These are phyloP conservation scores for Stachybotrys chartarum DNA, from an alignment of 2,329 filamentous ascomycete species.

Conservation along the genomic window DNA sequence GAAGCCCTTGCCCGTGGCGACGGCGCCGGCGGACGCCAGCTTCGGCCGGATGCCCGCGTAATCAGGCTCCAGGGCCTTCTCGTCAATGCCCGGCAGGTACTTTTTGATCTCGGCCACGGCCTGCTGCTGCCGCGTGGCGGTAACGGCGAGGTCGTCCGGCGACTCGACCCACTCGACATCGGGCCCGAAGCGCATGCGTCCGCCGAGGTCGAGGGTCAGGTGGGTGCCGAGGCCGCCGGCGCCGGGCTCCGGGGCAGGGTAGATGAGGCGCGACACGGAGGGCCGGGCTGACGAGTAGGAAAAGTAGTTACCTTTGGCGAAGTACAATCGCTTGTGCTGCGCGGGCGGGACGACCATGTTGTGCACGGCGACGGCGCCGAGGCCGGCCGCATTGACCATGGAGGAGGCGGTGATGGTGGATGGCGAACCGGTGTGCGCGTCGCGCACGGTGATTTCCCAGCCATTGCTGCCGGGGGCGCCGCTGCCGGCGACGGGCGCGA, in stretches of 20 bases:
- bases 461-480: conserved; percentile 42
- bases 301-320: conserved; percentile 95
- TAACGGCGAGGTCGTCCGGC: conserved; percentile 64
- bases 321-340: conserved; percentile 58
- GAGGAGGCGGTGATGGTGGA: conserved; percentile 64
- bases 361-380: conserved; percentile 66
- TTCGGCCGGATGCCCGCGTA: conserved; percentile 94
- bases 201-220: conserved; percentile 80
- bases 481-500: conserved; percentile 41
- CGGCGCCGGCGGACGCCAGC: conserved; percentile 52
- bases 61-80: conserved; percentile 61
- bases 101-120: conserved; percentile 68
- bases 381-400: conserved; percentile 78
- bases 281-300: conserved; percentile 65
- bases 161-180: conserved; percentile 88
- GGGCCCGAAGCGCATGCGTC: conserved; percentile 83
- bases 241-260: conserved; percentile 78
- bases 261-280: conserved; percentile 65
- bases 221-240: conserved; percentile 85
- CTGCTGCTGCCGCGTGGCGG: conserved; percentile 50
- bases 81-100: conserved; percentile 72
- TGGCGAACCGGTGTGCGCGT: conserved; percentile 36
- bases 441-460: conserved; percentile 59
- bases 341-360: conserved; percentile 69
- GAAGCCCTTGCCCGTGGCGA: conserved; percentile 60